A percentile compares a stretch with the other conserved stretches of the same genome.
These are phyloP conservation scores for Lodderomyces parapsilosis DNA, from an alignment of 1,139 yeast genomes.

Conservation along the genomic window DNA sequence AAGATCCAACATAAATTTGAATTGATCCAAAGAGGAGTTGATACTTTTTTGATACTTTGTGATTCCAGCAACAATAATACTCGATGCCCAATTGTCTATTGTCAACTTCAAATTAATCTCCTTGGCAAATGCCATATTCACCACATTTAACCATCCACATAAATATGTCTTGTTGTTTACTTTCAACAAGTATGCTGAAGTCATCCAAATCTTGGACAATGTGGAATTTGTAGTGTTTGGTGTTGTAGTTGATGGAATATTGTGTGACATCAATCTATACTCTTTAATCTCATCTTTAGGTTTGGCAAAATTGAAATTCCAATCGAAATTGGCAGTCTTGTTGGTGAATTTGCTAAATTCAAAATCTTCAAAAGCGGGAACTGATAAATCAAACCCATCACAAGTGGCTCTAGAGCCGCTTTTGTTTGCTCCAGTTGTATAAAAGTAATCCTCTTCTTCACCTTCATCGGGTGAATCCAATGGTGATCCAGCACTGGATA, in stretches of 20 bases:
- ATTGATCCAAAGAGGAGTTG: slow-evolving; percentile 33
- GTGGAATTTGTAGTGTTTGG: neutral
- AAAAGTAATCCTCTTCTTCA: slow-evolving; percentile 1
- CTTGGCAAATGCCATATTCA: slow-evolving; percentile 42
- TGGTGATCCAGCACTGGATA: slow-evolving; percentile 35
- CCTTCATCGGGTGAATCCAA: slow-evolving; percentile 27
- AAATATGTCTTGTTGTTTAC: slow-evolving; percentile 14
- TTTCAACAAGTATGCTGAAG: slow-evolving; percentile 15
- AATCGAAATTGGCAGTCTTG: slow-evolving; percentile 3
- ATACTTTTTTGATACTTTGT: slow-evolving; percentile 27
- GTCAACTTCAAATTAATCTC: slow-evolving; percentile 35
- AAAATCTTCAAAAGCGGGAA: neutral
- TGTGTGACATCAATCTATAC: slow-evolving; percentile 14
- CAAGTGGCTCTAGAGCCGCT: neutral
- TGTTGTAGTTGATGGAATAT: slow-evolving; percentile 11
- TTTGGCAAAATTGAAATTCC: slow-evolving; percentile 2
- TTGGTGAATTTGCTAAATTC: neutral
- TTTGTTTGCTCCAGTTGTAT: neutral
- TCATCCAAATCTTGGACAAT: slow-evolving; percentile 11
- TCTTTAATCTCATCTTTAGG: slow-evolving; percentile 7
- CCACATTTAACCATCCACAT: slow-evolving; percentile 34
- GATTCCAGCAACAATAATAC: slow-evolving; percentile 26
- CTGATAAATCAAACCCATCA: slow-evolving; percentile 1
- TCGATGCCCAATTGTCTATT: slow-evolving; percentile 37
- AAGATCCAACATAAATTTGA: slow-evolving; percentile 25